Conservation (phyloP, 371 early-diverging fungal species). For the Mucor lusitanicus region DNA sequence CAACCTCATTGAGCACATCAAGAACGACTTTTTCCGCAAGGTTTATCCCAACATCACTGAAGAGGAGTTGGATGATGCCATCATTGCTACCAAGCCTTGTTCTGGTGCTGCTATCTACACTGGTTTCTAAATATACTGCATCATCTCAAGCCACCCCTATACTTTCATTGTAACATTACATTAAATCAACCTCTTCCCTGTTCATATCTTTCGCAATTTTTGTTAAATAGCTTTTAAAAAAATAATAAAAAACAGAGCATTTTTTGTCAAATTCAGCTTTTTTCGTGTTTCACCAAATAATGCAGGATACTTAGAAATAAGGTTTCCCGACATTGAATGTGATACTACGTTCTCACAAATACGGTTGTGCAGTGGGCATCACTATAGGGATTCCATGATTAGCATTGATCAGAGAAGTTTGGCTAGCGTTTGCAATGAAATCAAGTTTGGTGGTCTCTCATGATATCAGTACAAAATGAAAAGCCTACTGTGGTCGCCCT, state of each 20-base stretch:
- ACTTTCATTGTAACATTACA: slow-evolving; percentile 1
- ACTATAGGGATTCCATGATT: no score
- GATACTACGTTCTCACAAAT: no score
- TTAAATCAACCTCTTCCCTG: neutral
- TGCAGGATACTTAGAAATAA: neutral
- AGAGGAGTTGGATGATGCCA: slow-evolving; percentile 51
- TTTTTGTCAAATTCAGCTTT: neutral
- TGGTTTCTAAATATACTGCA: slow-evolving; percentile 28
- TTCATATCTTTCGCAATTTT: neutral
- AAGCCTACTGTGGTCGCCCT: no score
- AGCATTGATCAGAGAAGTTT: no score
- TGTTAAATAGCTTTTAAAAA: neutral
- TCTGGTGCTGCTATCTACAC: slow-evolving; percentile 57
- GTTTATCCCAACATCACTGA: slow-evolving; percentile 58
- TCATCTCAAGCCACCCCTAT: neutral
- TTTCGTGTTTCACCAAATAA: neutral
- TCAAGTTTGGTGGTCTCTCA: no score
- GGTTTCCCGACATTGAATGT: no score
- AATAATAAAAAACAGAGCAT: neutral
- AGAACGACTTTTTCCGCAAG: slow-evolving; percentile 69
- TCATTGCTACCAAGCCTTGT: slow-evolving; percentile 67
- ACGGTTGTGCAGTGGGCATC: no score
- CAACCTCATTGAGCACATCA: slow-evolving; percentile 65
- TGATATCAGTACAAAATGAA: no score
- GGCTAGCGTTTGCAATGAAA: no score